Conservation (phyloP, 805 yeast genomes). For the Starmerella floris region DNA sequence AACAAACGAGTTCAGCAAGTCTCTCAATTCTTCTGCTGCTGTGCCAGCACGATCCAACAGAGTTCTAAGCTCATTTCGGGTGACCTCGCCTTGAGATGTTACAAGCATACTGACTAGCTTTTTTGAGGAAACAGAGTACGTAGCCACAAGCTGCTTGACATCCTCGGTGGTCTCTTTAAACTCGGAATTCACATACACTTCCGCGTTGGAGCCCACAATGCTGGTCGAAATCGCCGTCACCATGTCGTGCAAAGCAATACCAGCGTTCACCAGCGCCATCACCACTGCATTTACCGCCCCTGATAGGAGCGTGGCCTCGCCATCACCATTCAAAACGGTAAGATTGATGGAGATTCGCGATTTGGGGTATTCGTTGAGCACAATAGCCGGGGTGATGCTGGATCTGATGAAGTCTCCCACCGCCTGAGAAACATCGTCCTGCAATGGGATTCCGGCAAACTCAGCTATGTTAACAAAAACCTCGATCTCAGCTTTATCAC, state of each 20-base stretch:
- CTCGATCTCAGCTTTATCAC: slow-evolving; percentile 49
- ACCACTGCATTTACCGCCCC: slow-evolving; percentile 52
- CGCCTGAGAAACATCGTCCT: slow-evolving; percentile 32
- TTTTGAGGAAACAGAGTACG: slow-evolving; percentile 14
- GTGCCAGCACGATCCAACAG: slow-evolving; percentile 17
- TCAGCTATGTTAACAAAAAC: slow-evolving; percentile 47
- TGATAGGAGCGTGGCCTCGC: slow-evolving; percentile 29
- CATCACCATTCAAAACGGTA: slow-evolving; percentile 42
- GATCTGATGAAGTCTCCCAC: slow-evolving; percentile 39
- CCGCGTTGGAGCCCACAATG: slow-evolving; percentile 1
- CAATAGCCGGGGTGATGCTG: slow-evolving; percentile 39
- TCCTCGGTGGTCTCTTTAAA: slow-evolving; percentile 2
- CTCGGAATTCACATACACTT: slow-evolving; percentile 15
- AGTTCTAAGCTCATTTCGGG: slow-evolving; percentile 8
- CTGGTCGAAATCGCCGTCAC: slow-evolving; percentile 37
- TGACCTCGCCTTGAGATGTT: slow-evolving; percentile 12
- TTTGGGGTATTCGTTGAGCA: slow-evolving; percentile 71
- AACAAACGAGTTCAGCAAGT: slow-evolving; percentile 18
- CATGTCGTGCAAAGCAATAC: slow-evolving; percentile 64
- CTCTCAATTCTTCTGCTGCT: slow-evolving; percentile 17
- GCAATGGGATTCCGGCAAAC: slow-evolving; percentile 32
- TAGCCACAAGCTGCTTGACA: slow-evolving; percentile 18
- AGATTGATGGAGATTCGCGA: slow-evolving; percentile 72
- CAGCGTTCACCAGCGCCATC: slow-evolving; percentile 71
- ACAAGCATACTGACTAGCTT: slow-evolving; percentile 19